Conservation (phyloP, 1,139 yeast species). For the Geotrichum restrictum region DNA sequence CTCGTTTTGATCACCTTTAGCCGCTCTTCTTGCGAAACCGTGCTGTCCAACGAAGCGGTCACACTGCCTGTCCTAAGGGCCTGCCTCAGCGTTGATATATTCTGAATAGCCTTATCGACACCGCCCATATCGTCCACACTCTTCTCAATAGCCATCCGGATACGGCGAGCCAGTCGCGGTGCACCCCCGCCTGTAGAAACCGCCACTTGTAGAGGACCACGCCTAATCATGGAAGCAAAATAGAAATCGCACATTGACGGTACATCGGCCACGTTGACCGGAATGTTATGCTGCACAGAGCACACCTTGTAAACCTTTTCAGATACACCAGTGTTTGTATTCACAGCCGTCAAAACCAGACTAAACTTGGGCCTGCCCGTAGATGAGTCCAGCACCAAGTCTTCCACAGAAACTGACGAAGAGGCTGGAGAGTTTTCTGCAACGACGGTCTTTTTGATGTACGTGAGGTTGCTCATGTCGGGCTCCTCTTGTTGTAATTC, state of each 20-base stretch:
- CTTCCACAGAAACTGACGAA: conserved; percentile 23
- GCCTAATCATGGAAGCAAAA: conserved; percentile 74
- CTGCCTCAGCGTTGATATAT: conserved; percentile 56
- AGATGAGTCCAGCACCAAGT: conserved; percentile 22
- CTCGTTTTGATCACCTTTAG: conserved; percentile 51
- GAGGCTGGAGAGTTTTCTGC: conserved; percentile 32
- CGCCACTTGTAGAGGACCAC: conserved; percentile 77
- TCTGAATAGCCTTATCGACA: conserved; percentile 53
- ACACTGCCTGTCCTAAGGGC: conserved; percentile 42
- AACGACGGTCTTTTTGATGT: conserved; percentile 49
- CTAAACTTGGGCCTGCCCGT: conserved; percentile 44
- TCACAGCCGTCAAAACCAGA: conserved; percentile 70
- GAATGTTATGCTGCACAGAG: conserved; percentile 46
- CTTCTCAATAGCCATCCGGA: conserved; percentile 56
- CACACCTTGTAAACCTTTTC: conserved; percentile 58
- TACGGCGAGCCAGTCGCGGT: conserved; percentile 66
- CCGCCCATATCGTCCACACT: conserved; percentile 37
- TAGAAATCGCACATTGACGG: conserved; percentile 81
- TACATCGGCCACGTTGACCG: conserved; percentile 81
- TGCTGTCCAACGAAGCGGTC: conserved; percentile 35
- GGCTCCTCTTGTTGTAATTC: conserved; percentile 38
- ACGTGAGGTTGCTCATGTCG: conserved; percentile 37
- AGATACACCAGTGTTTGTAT: conserved; percentile 57
- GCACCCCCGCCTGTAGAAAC: conserved; percentile 80
- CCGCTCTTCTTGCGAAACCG: conserved; percentile 44